phyloP scores from a whole-genome alignment of 2,329 filamentous ascomycete genomes.

The Didymella pomorum region DNA sequence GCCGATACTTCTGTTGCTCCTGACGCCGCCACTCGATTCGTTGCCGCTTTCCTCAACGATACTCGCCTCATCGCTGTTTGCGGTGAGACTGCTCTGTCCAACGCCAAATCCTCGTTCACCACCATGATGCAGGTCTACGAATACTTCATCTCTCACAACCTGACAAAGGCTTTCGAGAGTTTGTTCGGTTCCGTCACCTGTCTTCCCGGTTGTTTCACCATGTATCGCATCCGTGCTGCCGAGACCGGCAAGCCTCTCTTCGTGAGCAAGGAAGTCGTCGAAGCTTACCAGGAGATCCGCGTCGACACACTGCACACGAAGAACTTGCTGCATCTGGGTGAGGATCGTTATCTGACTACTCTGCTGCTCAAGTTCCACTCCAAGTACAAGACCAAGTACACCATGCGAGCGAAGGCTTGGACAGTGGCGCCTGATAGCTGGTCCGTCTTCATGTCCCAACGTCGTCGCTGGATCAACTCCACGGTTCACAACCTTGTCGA shows the following conservation, averaged over 20 bases:
- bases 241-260: constrained; percentile 96
- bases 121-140: constrained; percentile 99
- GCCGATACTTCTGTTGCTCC: constrained; percentile 93
- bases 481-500: constrained; percentile 98
- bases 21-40: constrained; percentile 90
- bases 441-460: constrained; percentile 94
- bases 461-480: constrained; percentile 99
- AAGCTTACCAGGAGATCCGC: constrained; percentile 88
- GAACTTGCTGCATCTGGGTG: constrained; percentile 93
- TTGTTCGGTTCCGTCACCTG: constrained; percentile 97
- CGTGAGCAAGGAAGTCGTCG: constrained; percentile 89
- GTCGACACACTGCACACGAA: constrained; percentile 99
- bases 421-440: constrained; percentile 96
- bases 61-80: constrained; percentile 93
- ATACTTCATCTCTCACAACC: constrained; percentile 98
- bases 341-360: constrained; percentile 97
- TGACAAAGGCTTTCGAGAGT: constrained; percentile 96
- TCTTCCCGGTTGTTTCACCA: constrained; percentile 97
- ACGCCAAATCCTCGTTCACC: constrained; percentile 89
- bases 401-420: constrained; percentile 90
- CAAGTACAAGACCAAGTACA: constrained; percentile 98
- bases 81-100: constrained; percentile 91
- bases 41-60: constrained; percentile 88
- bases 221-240: constrained; percentile 95
- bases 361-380: constrained; percentile 90